These are phyloP conservation scores for Orbilia javanica DNA, from an alignment of 2,329 filamentous ascomycete genomes.

Conservation along the genomic window DNA sequence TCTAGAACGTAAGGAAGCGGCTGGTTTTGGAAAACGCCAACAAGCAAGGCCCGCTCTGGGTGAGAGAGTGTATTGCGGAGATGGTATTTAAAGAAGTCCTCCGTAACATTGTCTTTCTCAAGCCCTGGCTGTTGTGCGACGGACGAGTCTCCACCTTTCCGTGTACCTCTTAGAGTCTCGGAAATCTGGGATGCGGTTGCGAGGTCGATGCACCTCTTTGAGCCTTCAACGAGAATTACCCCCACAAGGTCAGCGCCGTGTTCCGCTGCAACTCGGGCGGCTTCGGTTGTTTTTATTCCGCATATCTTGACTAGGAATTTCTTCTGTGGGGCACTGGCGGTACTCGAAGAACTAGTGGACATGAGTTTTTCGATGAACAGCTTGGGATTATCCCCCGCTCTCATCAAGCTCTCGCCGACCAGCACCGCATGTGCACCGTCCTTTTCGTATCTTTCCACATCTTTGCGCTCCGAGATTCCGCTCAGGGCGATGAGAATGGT, in stretches of 20 bases:
- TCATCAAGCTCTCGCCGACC: conserved; percentile 96
- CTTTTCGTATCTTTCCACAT: conserved; percentile 86
- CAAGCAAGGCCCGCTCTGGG: conserved; percentile 77
- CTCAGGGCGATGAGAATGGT: conserved; percentile 94
- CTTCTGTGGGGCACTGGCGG: conserved; percentile 59
- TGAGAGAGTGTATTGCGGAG: conserved; percentile 70
- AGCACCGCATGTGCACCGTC: conserved; percentile 93
- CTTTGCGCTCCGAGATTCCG: conserved; percentile 88
- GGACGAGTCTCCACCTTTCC: conserved; percentile 62
- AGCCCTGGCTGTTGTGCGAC: conserved; percentile 63
- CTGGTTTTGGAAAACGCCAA: conserved; percentile 95
- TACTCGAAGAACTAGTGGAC: conserved; percentile 67
- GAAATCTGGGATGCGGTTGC: conserved; percentile 86
- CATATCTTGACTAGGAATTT: conserved; percentile 91
- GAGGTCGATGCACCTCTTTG: conserved; percentile 82
- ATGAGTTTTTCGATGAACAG: conserved; percentile 87
- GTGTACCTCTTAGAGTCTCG: conserved; percentile 75
- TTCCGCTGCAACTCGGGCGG: conserved; percentile 82
- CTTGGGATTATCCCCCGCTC: conserved; percentile 79
- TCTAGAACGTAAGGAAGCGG: conserved; percentile 83
- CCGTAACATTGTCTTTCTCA: conserved; percentile 31
- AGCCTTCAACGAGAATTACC: conserved; percentile 87
- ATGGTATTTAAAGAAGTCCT: conserved; percentile 61
- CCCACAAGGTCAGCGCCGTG: conserved; percentile 92
- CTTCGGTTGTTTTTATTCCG: conserved; percentile 85